Base-by-base conservation (phyloP, 176 grass and related monocot species). In the Neostapfia colusana region DNA sequence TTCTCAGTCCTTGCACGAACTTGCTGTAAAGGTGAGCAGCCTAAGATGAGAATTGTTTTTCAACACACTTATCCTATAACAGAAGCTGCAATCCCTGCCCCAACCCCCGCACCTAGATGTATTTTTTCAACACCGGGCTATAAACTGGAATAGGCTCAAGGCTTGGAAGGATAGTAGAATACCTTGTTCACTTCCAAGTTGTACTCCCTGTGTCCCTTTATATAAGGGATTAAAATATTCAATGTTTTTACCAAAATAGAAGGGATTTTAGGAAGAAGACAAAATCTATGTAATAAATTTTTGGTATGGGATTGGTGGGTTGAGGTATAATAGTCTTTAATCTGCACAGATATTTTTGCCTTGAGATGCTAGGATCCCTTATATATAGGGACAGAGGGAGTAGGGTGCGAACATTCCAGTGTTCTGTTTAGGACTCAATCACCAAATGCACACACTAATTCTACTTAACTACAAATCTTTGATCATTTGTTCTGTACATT, bases 1-100 rank as follows among this genome's bases (percentile, higher is more conserved):
- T 48, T 98, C 95, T 54, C 85, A 66, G 70, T 98, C 95, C 65
- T 92, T 98, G 75, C 95, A 98, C 90, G 95, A 98, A 77, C 95
- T 98, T 84, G 95, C 95, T 79, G 95, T 98, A 41, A 98, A 98
- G 82, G 95, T 95, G 66, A 91, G 68, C 69, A 69, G 24, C 65
- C 20, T 74, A 51, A 34, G 41, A 83, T 43, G 38, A 44, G 3
- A 24, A 18, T 38, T 0, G 17, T 34, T 61, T 13, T 61, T 74
- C 64, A 68, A 31, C 16, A 67, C 44, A 26, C 53, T n/a, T 21
- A 16, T 43, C 7, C 42, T 55, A 2, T 13, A 34, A 34, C 49
- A 72, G 10, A 49, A 64, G 37, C 14, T 21, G 14, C 57, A 60
- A 28, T 56, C n/a, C 53, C 53, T 8, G 2, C 53, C 8, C 20